Percentiles rank a stretch among this genome's conserved stretches.
Conservation (phyloP, 2,329 filamentous ascomycete genomes). For the Penicillium sclerotigenum region DNA sequence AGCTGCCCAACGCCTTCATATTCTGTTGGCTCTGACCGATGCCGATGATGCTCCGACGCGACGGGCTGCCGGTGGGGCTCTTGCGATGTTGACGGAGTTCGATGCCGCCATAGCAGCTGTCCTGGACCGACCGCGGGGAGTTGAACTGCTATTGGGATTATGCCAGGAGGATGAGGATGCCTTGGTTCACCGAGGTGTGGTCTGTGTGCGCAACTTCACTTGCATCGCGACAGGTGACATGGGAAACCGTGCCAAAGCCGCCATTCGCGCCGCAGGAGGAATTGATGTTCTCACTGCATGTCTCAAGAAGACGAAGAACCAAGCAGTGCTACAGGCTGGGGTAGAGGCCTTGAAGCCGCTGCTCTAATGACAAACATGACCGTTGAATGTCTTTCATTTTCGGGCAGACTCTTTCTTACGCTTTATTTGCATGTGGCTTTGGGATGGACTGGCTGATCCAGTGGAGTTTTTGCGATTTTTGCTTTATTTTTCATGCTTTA, state of each 20-base stretch:
- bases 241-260: slow-evolving; percentile 59
- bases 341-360: slow-evolving; percentile 71
- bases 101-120: slow-evolving; percentile 71
- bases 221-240: slow-evolving; percentile 60
- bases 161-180: slow-evolving; percentile 65
- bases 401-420: slow-evolving; percentile 2
- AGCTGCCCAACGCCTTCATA: slow-evolving; percentile 71
- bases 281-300: slow-evolving; percentile 67
- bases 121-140: slow-evolving; percentile 66
- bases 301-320: slow-evolving; percentile 64
- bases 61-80: slow-evolving; percentile 78
- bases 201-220: slow-evolving; percentile 71
- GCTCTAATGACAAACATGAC: slow-evolving; percentile 40
- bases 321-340: slow-evolving; percentile 67
- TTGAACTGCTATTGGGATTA: slow-evolving; percentile 74
- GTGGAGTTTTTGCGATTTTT: slow-evolving; percentile 5
- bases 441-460: background rate
- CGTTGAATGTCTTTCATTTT: background rate
- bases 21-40: slow-evolving; percentile 83
- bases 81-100: slow-evolving; percentile 79
- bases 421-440: slow-evolving; percentile 14
- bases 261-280: slow-evolving; percentile 61
- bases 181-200: slow-evolving; percentile 64
- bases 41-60: slow-evolving; percentile 76
- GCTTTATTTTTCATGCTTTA: background rate